Conservation (phyloP, 2,329 filamentous ascomycete species). For the Colletotrichum musae region DNA sequence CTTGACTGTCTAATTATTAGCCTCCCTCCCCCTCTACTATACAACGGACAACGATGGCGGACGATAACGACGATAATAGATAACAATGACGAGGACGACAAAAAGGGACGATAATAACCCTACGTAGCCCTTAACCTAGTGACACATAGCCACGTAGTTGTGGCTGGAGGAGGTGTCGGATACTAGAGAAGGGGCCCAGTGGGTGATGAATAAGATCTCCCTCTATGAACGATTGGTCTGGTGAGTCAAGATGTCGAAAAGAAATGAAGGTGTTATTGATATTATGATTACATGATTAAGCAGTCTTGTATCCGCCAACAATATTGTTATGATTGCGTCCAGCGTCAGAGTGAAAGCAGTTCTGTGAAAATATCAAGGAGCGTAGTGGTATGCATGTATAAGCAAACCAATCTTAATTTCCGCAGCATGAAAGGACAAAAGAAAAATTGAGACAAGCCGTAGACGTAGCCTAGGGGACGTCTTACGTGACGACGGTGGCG, state of each 20-base stretch:
- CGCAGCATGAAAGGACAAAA: conserved; percentile 13
- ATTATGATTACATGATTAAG: conserved; percentile 31
- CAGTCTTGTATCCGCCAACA: not conserved
- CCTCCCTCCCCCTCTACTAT: no score
- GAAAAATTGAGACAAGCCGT: not conserved
- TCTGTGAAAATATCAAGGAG: not conserved
- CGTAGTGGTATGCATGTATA: not conserved
- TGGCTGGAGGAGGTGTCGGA: no score
- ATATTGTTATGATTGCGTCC: not conserved
- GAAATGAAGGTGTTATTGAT: conserved; percentile 23
- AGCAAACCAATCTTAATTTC: conserved; percentile 20
- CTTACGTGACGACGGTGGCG: conserved; percentile 14
- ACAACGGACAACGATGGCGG: no score
- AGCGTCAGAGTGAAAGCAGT: not conserved
- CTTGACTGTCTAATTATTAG: no score
- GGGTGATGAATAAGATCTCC: no score
- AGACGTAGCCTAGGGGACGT: not conserved
- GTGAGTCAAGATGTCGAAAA: not conserved
- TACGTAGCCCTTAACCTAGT: no score
- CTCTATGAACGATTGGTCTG: no score
- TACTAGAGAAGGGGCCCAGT: no score
- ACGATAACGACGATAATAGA: no score
- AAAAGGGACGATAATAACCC: no score
- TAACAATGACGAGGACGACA: no score
- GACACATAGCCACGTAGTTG: no score